Conservation (phyloP, 345 rosid species). For the Rubroshorea leprosula region DNA sequence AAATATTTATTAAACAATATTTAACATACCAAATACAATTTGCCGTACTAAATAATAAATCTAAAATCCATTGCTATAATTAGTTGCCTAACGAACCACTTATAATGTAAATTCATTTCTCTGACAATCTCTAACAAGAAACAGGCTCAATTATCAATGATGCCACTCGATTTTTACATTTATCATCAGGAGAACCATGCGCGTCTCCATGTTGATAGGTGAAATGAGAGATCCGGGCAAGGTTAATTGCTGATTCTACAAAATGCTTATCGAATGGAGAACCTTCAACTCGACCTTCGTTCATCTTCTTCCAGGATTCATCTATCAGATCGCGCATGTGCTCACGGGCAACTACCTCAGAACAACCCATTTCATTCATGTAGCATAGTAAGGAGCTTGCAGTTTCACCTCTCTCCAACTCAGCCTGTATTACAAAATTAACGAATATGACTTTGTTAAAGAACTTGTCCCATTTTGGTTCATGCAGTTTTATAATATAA, state of each 20-base stretch:
- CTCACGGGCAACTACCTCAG: slow-evolving; percentile 23
- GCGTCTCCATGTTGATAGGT: slow-evolving; percentile 37
- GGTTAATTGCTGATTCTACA: slow-evolving; percentile 16
- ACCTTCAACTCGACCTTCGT: slow-evolving; percentile 1
- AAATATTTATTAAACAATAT: too few species aligned
- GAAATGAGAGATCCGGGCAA: slow-evolving; percentile 28
- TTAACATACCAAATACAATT: too few species aligned
- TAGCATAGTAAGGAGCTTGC: slow-evolving; percentile 28
- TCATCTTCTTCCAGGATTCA: slow-evolving; percentile 34
- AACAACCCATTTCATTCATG: slow-evolving; percentile 25
- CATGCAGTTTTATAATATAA: neutral
- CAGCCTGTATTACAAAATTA: slow-evolving; percentile 25
- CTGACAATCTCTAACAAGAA: neutral
- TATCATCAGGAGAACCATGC: slow-evolving; percentile 30
- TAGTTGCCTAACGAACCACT: too few species aligned
- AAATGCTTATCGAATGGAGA: slow-evolving; percentile 14
- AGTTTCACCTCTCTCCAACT: slow-evolving; percentile 31
- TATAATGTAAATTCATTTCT: too few species aligned
- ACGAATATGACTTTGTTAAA: neutral
- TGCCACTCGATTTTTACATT: slow-evolving; percentile 17
- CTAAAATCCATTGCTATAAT: too few species aligned
- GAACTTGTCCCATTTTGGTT: neutral
- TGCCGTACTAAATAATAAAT: too few species aligned
- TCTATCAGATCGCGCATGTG: slow-evolving; percentile 24
- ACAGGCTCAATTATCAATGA: slow-evolving; percentile 32